phyloP scores from a whole-genome alignment of 306 rosid genomes.

The Sesbania bispinosa region DNA sequence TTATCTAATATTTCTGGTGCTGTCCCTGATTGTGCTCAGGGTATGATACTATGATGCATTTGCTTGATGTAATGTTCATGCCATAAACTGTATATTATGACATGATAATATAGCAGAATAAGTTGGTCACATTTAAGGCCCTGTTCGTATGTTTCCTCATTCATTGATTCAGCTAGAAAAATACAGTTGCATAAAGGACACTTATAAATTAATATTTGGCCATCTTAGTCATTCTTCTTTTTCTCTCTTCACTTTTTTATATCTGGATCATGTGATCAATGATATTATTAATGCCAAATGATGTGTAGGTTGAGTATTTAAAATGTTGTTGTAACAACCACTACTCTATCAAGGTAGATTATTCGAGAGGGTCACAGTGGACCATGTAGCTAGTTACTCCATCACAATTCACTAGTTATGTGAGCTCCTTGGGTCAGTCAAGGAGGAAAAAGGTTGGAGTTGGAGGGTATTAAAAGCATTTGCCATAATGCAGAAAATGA shows the following conservation, averaged over 20 bases:
- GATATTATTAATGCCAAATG: constrained; percentile 7
- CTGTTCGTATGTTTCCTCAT: not conserved
- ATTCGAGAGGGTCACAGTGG: constrained; percentile 22
- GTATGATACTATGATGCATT: not conserved
- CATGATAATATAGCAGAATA: not conserved
- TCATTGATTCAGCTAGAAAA: not conserved
- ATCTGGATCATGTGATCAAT: constrained; percentile 8
- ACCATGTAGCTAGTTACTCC: constrained; percentile 19
- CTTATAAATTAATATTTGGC: not conserved
- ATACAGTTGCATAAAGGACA: not conserved
- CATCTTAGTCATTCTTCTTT: not conserved
- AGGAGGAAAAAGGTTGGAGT: constrained; percentile 5
- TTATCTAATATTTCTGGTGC: not conserved
- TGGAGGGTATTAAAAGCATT: constrained; percentile 27
- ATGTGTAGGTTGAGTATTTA: constrained; percentile 20
- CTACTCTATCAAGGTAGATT: not conserved
- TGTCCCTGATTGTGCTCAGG: not conserved
- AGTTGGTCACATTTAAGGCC: constrained; percentile 13
- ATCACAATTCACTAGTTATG: not conserved
- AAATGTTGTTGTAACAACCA: constrained; percentile 27
- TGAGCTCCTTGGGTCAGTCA: not conserved
- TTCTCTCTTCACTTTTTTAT: not conserved
- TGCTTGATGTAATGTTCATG: not conserved
- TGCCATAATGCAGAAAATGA: not conserved
- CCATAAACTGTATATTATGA: not conserved